Percentiles rank a stretch among this genome's conserved stretches.
Conservation (phyloP, 176 grass and related monocot species). For the Oryza australiensis region DNA sequence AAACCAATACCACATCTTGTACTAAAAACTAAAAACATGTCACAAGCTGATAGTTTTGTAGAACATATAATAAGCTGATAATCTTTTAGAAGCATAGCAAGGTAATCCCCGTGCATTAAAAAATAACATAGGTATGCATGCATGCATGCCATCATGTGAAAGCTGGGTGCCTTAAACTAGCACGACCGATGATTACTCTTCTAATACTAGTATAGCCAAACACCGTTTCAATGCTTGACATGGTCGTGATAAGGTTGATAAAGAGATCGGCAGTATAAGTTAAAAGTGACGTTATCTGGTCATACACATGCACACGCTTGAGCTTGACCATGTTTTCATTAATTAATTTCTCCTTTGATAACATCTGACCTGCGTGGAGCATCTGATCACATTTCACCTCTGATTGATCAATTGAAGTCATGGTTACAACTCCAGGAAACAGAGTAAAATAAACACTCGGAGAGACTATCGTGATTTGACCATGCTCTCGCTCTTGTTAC, state of each 20-base stretch:
- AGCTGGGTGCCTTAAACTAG: constrained; percentile 12
- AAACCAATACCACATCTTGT: too few relatives aligned
- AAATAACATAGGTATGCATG: background rate
- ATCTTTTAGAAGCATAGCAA: background rate
- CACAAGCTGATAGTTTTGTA: too few relatives aligned
- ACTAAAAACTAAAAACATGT: too few relatives aligned
- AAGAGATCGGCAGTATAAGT: background rate
- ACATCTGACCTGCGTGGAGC: background rate
- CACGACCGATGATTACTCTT: background rate
- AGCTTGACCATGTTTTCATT: background rate
- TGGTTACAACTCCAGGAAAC: background rate
- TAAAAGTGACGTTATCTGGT: background rate
- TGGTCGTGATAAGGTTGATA: background rate
- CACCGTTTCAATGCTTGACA: background rate
- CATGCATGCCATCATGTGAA: background rate
- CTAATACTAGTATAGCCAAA: background rate
- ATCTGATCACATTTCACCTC: background rate
- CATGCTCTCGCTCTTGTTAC: background rate
- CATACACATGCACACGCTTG: background rate
- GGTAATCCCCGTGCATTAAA: background rate
- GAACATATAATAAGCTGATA: too few relatives aligned
- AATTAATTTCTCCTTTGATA: background rate
- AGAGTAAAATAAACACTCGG: background rate
- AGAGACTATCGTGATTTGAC: background rate
- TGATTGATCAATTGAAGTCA: background rate